These are phyloP conservation scores for Xerocomus minutiporus DNA, from an alignment of 1,284 basidiomycete genomes.

Conservation along the genomic window DNA sequence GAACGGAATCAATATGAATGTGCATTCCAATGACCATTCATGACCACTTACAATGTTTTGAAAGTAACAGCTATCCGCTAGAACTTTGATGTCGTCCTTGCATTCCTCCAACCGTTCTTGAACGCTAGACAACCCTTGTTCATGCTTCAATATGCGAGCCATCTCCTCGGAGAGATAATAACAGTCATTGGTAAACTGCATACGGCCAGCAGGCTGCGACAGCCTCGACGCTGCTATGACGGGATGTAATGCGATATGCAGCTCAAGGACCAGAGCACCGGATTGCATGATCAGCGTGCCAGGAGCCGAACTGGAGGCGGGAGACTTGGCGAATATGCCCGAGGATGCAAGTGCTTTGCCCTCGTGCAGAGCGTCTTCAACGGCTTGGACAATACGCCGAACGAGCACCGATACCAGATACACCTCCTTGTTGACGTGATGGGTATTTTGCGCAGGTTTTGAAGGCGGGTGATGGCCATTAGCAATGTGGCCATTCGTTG, in stretches of 20 bases:
- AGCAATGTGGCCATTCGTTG: constrained; percentile 30
- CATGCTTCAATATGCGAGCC: constrained; percentile 34
- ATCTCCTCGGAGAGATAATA: constrained; percentile 59
- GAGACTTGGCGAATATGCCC: constrained; percentile 42
- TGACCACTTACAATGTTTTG: constrained; percentile 54
- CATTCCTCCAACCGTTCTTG: constrained; percentile 51
- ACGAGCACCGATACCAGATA: constrained; percentile 56
- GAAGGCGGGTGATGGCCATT: constrained; percentile 17
- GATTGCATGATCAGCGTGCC: constrained; percentile 58
- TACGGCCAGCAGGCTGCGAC: constrained; percentile 54
- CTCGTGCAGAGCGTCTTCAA: constrained; percentile 57
- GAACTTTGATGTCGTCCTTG: constrained; percentile 42
- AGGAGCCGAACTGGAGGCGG: constrained; percentile 31
- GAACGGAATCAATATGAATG: constrained; percentile 6
- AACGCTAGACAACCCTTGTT: constrained; percentile 27
- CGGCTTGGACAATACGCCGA: constrained; percentile 54
- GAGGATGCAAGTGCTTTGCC: constrained; percentile 54
- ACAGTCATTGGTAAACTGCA: constrained; percentile 88
- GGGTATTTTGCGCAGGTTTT: constrained; percentile 12
- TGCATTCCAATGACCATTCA: neutral
- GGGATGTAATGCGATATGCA: constrained; percentile 83
- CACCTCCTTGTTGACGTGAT: constrained; percentile 42
- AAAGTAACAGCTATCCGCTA: constrained; percentile 66
- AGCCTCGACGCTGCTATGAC: constrained; percentile 56
- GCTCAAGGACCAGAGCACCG: constrained; percentile 67